Evolutionary conservation across 805 yeast species (phyloP).

Genomic region (Torulaspora microellipsoides): DNA sequence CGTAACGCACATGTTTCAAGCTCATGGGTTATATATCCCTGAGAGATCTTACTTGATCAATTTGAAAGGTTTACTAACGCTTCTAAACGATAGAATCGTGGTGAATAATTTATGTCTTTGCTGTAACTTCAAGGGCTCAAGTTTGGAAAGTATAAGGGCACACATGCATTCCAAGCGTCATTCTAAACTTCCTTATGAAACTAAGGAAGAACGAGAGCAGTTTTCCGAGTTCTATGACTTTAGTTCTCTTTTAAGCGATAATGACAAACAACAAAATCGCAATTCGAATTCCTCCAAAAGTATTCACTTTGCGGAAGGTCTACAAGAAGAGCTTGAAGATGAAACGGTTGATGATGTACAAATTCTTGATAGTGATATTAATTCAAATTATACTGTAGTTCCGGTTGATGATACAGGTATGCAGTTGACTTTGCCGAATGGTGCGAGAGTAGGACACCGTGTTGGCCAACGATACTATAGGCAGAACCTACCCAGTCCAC

Average conservation of each 20-base stretch:
- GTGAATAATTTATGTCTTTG: slow-evolving; percentile 78
- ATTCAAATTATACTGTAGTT: slow-evolving; percentile 35
- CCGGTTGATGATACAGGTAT: slow-evolving; percentile 52
- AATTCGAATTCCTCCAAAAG: slow-evolving; percentile 18
- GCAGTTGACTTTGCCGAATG: slow-evolving; percentile 71
- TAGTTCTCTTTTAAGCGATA: slow-evolving; percentile 52
- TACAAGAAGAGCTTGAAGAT: slow-evolving; percentile 30
- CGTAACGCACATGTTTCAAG: slow-evolving; percentile 69
- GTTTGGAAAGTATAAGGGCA: slow-evolving; percentile 79
- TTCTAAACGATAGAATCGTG: slow-evolving; percentile 75
- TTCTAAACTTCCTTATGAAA: slow-evolving; percentile 83
- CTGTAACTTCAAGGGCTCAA: slow-evolving; percentile 81
- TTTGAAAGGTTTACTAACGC: slow-evolving; percentile 64
- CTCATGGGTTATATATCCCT: slow-evolving; percentile 85
- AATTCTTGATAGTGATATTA: slow-evolving; percentile 19
- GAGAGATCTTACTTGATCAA: slow-evolving; percentile 68
- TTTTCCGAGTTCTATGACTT: slow-evolving; percentile 83
- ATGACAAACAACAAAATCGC: slow-evolving; percentile 11
- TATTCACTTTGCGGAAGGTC: slow-evolving; percentile 30
- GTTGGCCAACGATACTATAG: slow-evolving; percentile 65
- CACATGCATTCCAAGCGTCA: slow-evolving; percentile 86
- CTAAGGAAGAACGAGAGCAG: slow-evolving; percentile 68
- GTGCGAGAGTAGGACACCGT: slow-evolving; percentile 78
- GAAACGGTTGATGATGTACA: slow-evolving; percentile 29
- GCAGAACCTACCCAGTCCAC: slow-evolving; percentile 50